Evolutionary conservation across 148 eudicot genomes (phyloP), one percentile per base, ranked within the genome.

Genomic region (Arbutus unedo): DNA sequence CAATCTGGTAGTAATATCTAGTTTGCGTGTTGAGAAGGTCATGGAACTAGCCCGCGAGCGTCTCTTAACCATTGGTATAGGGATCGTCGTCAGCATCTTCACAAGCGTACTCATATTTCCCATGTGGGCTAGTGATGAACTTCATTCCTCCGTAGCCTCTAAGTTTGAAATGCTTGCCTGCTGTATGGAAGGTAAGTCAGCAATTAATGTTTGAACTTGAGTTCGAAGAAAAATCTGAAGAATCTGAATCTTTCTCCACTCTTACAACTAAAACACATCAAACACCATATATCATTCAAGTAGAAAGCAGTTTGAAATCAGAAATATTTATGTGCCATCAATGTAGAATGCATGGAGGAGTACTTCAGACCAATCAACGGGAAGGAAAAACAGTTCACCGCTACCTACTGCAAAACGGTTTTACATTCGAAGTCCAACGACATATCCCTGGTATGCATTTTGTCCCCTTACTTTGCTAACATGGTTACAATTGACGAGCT

Each of bases 61-160:
- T 15, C 92, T 92, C 73, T 88, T 89, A 25, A 89, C 90, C 31
- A 89, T 92, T 31, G 92, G 89, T 15, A 91, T 91, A 85, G 95
- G 95, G 50, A 89, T 92, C 79, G 77, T 74, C 0, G 81, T 92
- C 66, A 87, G 90, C 87, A 81, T 90, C 19, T 90, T 88, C 85
- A 87, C 81, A 78, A 91, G 87, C 81, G 82, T 90, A n/a, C 85
- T 91, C 62, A 18, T 91, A 18, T 91, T 53, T 80, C 95, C 93
- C 21, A 72, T 88, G 75, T 92, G 95, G 95, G 92, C 95, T 62
- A 84, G 95, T 74, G 90, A 92, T 78, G 92, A 91, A 62, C 92
- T 92, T 78, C 95, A 92, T 81, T 43, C n/a, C 60, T 83, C 85
- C 38, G 81, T 85, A 14, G 85, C 92, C 31, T 89, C 91, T 45